Evolutionary conservation across 1,284 basidiomycete species (phyloP), one percentile per base, ranked within the genome.

Genomic region (Trichosporon coremiiforme): DNA sequence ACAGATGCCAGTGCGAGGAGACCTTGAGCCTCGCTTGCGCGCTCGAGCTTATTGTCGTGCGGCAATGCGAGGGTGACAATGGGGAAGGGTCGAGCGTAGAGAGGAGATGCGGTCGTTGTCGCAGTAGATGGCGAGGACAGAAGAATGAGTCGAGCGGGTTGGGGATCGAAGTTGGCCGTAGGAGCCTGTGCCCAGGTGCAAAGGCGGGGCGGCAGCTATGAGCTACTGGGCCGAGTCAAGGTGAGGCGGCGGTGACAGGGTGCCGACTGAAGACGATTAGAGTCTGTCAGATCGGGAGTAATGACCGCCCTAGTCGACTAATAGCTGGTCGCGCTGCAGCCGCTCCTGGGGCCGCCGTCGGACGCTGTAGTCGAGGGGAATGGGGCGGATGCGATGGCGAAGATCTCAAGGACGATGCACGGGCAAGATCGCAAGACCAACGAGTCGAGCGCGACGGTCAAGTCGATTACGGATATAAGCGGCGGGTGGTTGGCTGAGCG

Each of bases 41-140:
- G 31, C 57, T 60, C 57, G 57, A 12, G 57, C 57, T 60, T 60
- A 60, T 60, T 60, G 57, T 60, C 31, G 57, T 17, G 57, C 57
- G 57, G 57, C 57, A n/a, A 60, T 33, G 55, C 55, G 3, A 35
- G 13, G 57, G 57, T 60, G 57, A 60, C 57, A 60, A 60, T 60
- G 47, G 47, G 1, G 17, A 47, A n/a, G 45, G 20, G 47, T 22
- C 20, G 57, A 35, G 57, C 57, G 25, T 35, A 15, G 57, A 60
- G 29, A 9, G 55, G 29, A 15, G 55, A 57, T 31, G 57, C 29
- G 15, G 57, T 33, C 13, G 57, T 5, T 60, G 31, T 35, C 29
- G 57, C 31, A 33, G 31, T 13, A 9, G 57, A 33, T 60, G 29
- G 29, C 17, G 13, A 17, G 17, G 57, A 60, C 31, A 60, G 31